phyloP scores from a whole-genome alignment of 257 asterid genomes.

The Solanum tarapatanum region DNA sequence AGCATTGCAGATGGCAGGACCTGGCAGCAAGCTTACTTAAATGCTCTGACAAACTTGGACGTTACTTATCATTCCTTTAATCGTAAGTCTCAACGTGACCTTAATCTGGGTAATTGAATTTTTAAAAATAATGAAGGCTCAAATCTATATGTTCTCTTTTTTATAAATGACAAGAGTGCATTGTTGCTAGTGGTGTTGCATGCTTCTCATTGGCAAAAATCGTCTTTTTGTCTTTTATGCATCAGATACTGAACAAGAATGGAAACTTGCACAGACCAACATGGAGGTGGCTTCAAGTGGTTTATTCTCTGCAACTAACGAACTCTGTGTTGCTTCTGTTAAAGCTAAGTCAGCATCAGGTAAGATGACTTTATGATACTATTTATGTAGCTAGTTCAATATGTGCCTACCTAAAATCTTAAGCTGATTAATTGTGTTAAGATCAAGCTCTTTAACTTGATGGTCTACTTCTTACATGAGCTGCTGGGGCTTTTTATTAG shows the following conservation, averaged over 20 bases:
- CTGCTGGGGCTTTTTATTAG: neutral
- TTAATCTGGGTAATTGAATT: neutral
- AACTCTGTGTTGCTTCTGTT: conserved; percentile 62
- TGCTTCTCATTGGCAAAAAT: conserved; percentile 8
- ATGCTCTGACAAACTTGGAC: conserved; percentile 62
- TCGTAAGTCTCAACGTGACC: conserved; percentile 31
- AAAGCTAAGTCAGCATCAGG: conserved; percentile 88
- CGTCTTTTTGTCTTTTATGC: conserved; percentile 11
- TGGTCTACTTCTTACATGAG: neutral
- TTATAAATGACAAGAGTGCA: neutral
- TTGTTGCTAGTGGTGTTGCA: neutral
- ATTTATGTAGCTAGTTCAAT: neutral
- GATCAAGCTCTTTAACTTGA: neutral
- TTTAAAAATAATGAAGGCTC: neutral
- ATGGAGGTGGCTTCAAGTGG: conserved; percentile 90
- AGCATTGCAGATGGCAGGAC: conserved; percentile 57
- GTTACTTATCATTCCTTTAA: conserved; percentile 70
- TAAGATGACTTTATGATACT: conserved; percentile 11
- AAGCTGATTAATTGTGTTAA: neutral
- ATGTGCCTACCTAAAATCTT: neutral
- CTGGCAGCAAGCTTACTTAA: conserved; percentile 83
- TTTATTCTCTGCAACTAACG: conserved; percentile 72
- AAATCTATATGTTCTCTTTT: conserved; percentile 1
- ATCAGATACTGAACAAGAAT: conserved; percentile 94
- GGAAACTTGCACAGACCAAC: conserved; percentile 81